Base-by-base conservation (phyloP, 805 yeast species). In the Ogataea wickerhamii region DNA sequence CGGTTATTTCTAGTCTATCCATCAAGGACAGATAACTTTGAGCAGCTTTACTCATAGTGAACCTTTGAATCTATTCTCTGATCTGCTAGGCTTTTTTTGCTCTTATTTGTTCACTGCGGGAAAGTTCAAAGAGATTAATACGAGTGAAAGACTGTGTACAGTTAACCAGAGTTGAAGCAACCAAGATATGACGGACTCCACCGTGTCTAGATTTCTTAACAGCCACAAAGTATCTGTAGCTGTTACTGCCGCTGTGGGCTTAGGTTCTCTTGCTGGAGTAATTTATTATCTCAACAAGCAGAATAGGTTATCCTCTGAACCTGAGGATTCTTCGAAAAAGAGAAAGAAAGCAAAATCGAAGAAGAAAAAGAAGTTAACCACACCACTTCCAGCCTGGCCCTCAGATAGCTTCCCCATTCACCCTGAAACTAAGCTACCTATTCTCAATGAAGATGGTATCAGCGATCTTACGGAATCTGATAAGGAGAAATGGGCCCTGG, bases 401-500 rank as follows among this genome's bases (percentile, higher is more conserved):
- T 38, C 47, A 8, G 28, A 36, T 16, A 47, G 43, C 21, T 81
- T 75, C 53, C 84, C 89, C n/a, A 68, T 71, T 12, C 68, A 69
- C 47, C 42, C 35, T 12, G 53, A 55, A 2, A 61, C 71, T 16
- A 87, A 87, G 2, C 68, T 77, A 44, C 91, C 91, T 4, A 67
- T 65, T 14, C 53, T 84, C 30, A 63, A 72, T 27, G 69, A 66
- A 19, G 81, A 68, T 26, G 55, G 57, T 34, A 63, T 80, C 18
- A 56, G 63, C 8, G 48, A 53, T 3, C 69, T 83, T 44, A 53
- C 76, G 6, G 68, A 58, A 4, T 71, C 67, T 46, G 76, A 77
- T 49, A 80, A 71, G 62, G 81, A 75, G 29, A 68, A 70, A 34
- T 73, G 81, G 73, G 87, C 96, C 4, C 60, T 76, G 37, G 78